phyloP scores from a whole-genome alignment of 192 early-diverging fungal species.

The Dissophora ornata region DNA sequence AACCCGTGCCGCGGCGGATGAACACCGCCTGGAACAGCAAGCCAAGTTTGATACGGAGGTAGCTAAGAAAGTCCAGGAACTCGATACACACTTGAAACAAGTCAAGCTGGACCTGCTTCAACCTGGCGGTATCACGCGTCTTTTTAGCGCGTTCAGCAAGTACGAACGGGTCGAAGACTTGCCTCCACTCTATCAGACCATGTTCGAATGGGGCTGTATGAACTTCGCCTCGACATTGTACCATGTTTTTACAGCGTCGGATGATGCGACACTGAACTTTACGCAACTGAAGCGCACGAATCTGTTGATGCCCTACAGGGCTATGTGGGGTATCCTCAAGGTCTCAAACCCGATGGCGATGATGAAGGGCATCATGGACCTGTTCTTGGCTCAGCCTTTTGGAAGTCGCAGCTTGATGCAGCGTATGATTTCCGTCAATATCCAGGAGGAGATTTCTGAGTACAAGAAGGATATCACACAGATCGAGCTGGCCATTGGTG shows the following conservation, averaged over 20 bases:
- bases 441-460: constrained; percentile 62
- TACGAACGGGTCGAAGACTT: constrained; percentile 54
- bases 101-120: constrained; percentile 59
- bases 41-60: constrained; percentile 59
- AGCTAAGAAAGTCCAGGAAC: constrained; percentile 54
- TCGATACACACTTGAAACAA: constrained; percentile 59
- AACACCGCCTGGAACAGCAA: constrained; percentile 55
- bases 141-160: constrained; percentile 30
- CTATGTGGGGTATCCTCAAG: constrained; percentile 62
- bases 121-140: constrained; percentile 45
- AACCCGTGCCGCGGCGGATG: constrained; percentile 52
- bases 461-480: constrained; percentile 59
- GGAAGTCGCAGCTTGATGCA: constrained; percentile 65
- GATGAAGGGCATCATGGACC: constrained; percentile 66
- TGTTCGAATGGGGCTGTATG: constrained; percentile 69
- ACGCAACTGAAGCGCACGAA: constrained; percentile 65
- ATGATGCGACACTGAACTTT: constrained; percentile 59
- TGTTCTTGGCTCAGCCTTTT: constrained; percentile 71
- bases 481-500: constrained; percentile 44
- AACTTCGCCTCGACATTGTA: constrained; percentile 68
- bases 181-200: constrained; percentile 53
- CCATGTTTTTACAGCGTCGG: constrained; percentile 64
- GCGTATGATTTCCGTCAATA: constrained; percentile 66
- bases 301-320: constrained; percentile 62
- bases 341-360: constrained; percentile 66